Base-by-base conservation (phyloP, 306 rosid genomes). In the Lathyrus aphaca region DNA sequence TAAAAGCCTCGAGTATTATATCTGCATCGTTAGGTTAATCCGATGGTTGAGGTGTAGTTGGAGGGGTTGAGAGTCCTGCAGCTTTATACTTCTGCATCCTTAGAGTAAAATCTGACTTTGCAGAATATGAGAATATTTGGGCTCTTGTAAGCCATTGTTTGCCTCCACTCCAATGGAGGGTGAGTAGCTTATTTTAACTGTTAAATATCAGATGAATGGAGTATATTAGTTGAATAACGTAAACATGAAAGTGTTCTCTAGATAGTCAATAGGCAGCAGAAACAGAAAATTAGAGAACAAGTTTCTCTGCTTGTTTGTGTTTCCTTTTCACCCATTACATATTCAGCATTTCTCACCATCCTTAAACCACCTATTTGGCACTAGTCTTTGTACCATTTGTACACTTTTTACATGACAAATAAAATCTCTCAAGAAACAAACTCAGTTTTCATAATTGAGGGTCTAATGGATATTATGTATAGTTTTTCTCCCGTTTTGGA, bases 291-390 rank as follows among this genome's bases (percentile, higher is more conserved):
- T 27, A 49, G 72, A 66, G 48, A 56, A 75, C 25, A 57, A 65
- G 5, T 46, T 54, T 44, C 53, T 75, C 55, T 62, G 37, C 74
- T 68, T 66, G 45, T 69, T 69, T 68, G 49, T 65, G 82, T 18
- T 78, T 72, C 49, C 46, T 61, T 81, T 75, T 74, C 59, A 69
- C 69, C 46, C 75, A 62, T 78, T 71, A 42, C 45, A 23, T n/a
- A 32, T 50, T 49, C 73, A 15, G 68, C 60, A 75, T 84, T 86
- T 84, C 81, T 73, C 64, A 86, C 80, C 89, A 61, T 74, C 84
- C 79, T 70, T 74, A 55, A 40, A 64, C 86, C 29, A 76, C 86
- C 16, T 56, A 63, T 56, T 76, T 55, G 73, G 46, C 76, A 30
- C 72, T 38, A 42, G 45, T 58, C 19, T 43, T 32, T 53, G 40